Base-by-base conservation (phyloP, 2,329 filamentous ascomycete species). In the Exophiala oligosperma region DNA sequence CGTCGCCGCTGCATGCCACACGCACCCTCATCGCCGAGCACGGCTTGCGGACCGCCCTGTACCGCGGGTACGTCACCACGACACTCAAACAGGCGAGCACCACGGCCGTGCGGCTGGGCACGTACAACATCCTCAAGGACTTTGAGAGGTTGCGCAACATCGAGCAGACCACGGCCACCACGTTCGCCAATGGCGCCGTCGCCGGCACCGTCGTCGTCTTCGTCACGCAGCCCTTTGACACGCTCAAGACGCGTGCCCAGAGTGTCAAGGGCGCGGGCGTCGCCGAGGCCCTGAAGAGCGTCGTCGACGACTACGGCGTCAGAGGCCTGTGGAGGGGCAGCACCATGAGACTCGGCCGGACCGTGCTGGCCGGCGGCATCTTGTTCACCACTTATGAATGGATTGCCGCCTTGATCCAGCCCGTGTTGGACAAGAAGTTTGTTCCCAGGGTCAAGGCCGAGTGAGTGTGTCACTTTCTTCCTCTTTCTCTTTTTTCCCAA, bases 251-350 rank as follows among this genome's bases (percentile, higher is more conserved):
- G 3, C 63, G 72, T 28, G 67, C 73, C 3, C 75, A 76, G 56
- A 82, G 80, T 50, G 83, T 84, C 0, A 74, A 77, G 24, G 84
- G 82, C 3, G 81, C 81, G 2, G 81, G 79, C 1, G 84, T 83
- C 1, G 69, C 75, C 0, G 82, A 87, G 60, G 84, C 85, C 0
- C 74, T 85, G 2, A 74, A 72, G 52, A 79, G 77, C 52, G 76
- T 89, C 2, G 68, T 84, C 52, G 69, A 72, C 0, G 83, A 87
- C 63, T 79, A 81, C 61, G 86, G 86, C 0, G 63, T 87, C 1
- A 77, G 74, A 40, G 85, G 81, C 0, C 84, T 88, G 60, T 89
- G 86, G 86, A 83, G 81, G 57, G 86, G 86, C 0, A 89, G 85
- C 35, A 83, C 84, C 0, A 89, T 89, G 86, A 77, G 87, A 56